A percentile compares a stretch with the other conserved stretches of the same genome.
Conservation (phyloP, 2,329 filamentous ascomycete genomes). For the Alternaria hordeiaustralica region DNA sequence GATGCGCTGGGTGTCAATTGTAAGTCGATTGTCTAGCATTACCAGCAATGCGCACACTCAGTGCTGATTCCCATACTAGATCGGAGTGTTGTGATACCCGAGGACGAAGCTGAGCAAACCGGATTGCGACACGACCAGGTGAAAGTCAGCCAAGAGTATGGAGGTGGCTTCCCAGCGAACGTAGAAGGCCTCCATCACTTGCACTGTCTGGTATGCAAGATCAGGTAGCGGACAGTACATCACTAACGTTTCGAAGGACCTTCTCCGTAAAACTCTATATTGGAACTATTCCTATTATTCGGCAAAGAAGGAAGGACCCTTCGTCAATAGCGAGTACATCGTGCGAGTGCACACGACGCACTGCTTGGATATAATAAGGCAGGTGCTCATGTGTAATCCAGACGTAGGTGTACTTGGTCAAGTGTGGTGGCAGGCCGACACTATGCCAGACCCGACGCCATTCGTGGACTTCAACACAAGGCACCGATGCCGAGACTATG, state of each 20-base stretch:
- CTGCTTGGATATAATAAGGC: slow-evolving; percentile 67
- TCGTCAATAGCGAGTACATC: slow-evolving; percentile 62
- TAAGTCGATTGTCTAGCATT: slow-evolving; percentile 34
- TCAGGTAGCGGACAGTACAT: not conserved
- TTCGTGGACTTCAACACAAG: slow-evolving; percentile 69
- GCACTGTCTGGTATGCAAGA: slow-evolving; percentile 60
- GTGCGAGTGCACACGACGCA: slow-evolving; percentile 64
- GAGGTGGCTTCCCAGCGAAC: slow-evolving; percentile 65
- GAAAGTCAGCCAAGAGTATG: slow-evolving; percentile 61
- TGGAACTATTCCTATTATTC: slow-evolving; percentile 68
- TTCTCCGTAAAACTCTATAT: slow-evolving; percentile 64
- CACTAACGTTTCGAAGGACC: slow-evolving; percentile 54
- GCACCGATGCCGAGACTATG: slow-evolving; percentile 66
- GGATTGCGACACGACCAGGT: slow-evolving; percentile 64
- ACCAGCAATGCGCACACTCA: not conserved
- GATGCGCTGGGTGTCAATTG: slow-evolving; percentile 59
- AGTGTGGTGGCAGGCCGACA: slow-evolving; percentile 61
- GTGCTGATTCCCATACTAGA: slow-evolving; percentile 22
- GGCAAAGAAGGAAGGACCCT: slow-evolving; percentile 58
- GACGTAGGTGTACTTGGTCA: slow-evolving; percentile 68
- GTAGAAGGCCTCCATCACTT: slow-evolving; percentile 64
- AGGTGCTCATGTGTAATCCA: slow-evolving; percentile 68
- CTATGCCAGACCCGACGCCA: slow-evolving; percentile 54
- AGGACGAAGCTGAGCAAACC: slow-evolving; percentile 56
- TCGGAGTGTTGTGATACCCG: slow-evolving; percentile 55